A percentile compares a stretch with the other conserved stretches of the same genome.
Conservation (phyloP, 1,284 basidiomycete genomes). For the Lignosus rhinocerotis region DNA sequence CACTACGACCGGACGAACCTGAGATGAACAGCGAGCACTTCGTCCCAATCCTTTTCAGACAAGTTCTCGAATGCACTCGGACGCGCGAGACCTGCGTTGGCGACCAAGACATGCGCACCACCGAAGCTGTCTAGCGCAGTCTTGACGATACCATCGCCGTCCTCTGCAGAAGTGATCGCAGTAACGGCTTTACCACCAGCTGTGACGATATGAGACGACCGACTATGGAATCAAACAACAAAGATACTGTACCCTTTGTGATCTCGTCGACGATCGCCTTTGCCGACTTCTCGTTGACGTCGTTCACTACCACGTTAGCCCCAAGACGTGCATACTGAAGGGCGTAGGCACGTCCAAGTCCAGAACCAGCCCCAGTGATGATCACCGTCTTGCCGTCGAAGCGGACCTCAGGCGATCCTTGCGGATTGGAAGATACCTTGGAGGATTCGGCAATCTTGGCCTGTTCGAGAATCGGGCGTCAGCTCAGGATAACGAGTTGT, state of each 20-base stretch:
- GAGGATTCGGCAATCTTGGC: slow-evolving; percentile 72
- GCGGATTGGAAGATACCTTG: slow-evolving; percentile 70
- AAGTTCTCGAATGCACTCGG: slow-evolving; percentile 91
- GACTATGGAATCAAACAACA: not conserved
- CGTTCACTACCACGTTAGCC: slow-evolving; percentile 97
- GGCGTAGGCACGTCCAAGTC: slow-evolving; percentile 91
- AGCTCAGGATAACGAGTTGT: not conserved
- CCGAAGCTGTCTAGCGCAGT: slow-evolving; percentile 88
- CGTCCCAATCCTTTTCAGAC: slow-evolving; percentile 94
- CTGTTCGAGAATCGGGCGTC: slow-evolving; percentile 32
- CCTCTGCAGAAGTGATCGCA: slow-evolving; percentile 87
- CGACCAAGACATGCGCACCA: slow-evolving; percentile 85
- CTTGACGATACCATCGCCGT: slow-evolving; percentile 91
- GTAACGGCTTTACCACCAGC: slow-evolving; percentile 89
- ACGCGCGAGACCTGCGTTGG: slow-evolving; percentile 94
- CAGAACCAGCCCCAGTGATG: slow-evolving; percentile 92
- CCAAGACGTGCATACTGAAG: slow-evolving; percentile 89
- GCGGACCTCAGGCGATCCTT: slow-evolving; percentile 71
- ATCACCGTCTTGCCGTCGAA: slow-evolving; percentile 93
- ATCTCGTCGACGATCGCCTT: slow-evolving; percentile 87
- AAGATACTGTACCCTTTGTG: slow-evolving; percentile 56
- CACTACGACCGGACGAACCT: slow-evolving; percentile 49
- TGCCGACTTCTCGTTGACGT: slow-evolving; percentile 87
- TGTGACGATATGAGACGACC: slow-evolving; percentile 28
- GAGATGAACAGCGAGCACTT: slow-evolving; percentile 88